Evolutionary conservation across 2,329 filamentous ascomycete genomes (phyloP), one percentile per base, ranked within the genome.

Genomic region (Sclerotinia sclerotiorum): DNA sequence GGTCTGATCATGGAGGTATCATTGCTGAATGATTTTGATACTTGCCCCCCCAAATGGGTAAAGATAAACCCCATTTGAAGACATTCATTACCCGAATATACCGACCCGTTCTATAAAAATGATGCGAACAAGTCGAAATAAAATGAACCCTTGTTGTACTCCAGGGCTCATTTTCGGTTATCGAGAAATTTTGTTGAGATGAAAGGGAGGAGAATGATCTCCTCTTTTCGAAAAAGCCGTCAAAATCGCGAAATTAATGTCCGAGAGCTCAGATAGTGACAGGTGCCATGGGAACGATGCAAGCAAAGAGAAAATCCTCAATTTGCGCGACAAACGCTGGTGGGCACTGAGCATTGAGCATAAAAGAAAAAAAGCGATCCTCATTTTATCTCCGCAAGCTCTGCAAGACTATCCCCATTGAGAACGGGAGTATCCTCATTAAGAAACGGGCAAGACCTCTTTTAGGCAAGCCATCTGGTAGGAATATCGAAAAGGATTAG

Each of bases 261-360:
- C 60, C 46, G 60, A 62, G 60, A 51, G 60, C 46, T 62, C 29
- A 51, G 46, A 62, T n/a, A 62, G 27, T 51, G 46, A 51, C 46
- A 62, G 46, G 29, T 49, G 56, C 39, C 56, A 60, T 29, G 24
- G 49, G 24, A 52, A 24, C 49, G 49, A 52, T 51, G 13, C 24
- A 27, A 29, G 49, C 24, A 52, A 29, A 15, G 13, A 60, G 39
- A 49, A 49, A 51, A 51, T 51, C 60, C 27, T 8, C 29, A 39
- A 51, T 62, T 62, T 62, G 60, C 60, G 60, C 60, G 60, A 35
- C 44, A 62, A 51, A 51, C 46, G 29, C 60, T 49, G 46, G 32
- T 51, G 46, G 24, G n/a, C 7, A 49, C 29, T 51, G 27, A 39
- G 29, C 29, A 39, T 24, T n/a, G 46, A 62, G 44, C 10, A 32